Base-by-base conservation (phyloP, 73 alveolate genomes). In the Urostyla sp. region DNA sequence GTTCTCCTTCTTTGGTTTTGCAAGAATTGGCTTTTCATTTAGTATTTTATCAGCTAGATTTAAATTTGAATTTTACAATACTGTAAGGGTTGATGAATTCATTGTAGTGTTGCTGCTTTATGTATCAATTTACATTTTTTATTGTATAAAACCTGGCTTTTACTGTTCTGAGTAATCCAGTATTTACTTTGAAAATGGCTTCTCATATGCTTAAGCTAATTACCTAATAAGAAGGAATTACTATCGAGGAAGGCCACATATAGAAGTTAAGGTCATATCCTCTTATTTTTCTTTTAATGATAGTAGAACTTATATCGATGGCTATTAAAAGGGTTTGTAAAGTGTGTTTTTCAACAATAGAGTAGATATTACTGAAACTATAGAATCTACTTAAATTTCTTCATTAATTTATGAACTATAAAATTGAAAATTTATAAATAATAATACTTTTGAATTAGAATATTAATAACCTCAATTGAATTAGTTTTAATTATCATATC, bases 171-270 rank as follows among this genome's bases (percentile, higher is more conserved):
- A 48, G 23, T 46, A 49, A 4, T 69, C 30, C 24, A 1, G 34
- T 5, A 69, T 69, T 31, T 69, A 24, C 83, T 49, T 69, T 20
- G 83, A 56, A 10, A 69, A 30, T 20, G 23, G 23, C 16, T 69
- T 6, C 1, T 69, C 83, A 30, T 46, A 69, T 1, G 72, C 83
- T 46, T 69, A 46, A 69, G 83, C 67, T 45, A 69, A n/a, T 69
- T 69, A 48, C 27, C 32, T 69, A 10, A 69, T 46, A 3, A 69
- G 44, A 46, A 46, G 44, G 32, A 13, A 69, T 48, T 69, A 36
- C 34, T 37, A 27, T 6, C n/a, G 4, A 5, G 53, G 49, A 23
- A 69, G 44, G 20, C 8, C 4, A 7, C 4, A 5, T 1, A 69
- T 44, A 10, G 63, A 6, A 23, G 44, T 24, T 2, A 69, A n/a